phyloP scores from a whole-genome alignment of 2,329 filamentous ascomycete genomes.

The Fusarium anguioides region DNA sequence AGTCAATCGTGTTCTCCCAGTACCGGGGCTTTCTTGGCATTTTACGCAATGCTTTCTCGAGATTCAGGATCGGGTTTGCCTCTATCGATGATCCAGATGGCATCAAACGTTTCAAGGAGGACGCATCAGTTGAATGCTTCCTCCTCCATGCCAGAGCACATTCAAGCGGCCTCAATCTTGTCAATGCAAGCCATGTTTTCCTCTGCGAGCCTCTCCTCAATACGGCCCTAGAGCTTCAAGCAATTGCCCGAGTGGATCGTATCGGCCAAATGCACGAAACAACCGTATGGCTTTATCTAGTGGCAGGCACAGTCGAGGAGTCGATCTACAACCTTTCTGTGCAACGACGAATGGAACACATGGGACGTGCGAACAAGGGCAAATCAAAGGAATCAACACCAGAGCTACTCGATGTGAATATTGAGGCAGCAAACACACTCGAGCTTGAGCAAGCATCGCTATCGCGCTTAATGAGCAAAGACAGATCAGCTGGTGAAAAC shows the following conservation, averaged over 20 bases:
- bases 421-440: conserved; percentile 86
- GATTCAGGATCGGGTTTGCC: conserved; percentile 78
- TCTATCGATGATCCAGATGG: conserved; percentile 76
- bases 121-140: conserved; percentile 82
- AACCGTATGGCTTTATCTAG: conserved; percentile 94
- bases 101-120: conserved; percentile 79
- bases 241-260: conserved; percentile 92
- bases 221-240: conserved; percentile 92
- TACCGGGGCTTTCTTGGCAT: conserved; percentile 82
- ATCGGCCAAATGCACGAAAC: conserved; percentile 91
- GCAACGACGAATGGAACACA: conserved; percentile 79
- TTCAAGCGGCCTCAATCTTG: conserved; percentile 87
- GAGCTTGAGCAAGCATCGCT: conserved; percentile 82
- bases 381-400: conserved; percentile 56
- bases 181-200: conserved; percentile 94
- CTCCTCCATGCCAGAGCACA: conserved; percentile 90
- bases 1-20: conserved; percentile 95
- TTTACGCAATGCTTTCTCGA: conserved; percentile 74
- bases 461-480: conserved; percentile 75
- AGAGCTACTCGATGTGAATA: conserved; percentile 66
- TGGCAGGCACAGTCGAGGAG: conserved; percentile 92
- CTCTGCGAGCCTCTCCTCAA: conserved; percentile 95
- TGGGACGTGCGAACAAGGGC: conserved; percentile 59
- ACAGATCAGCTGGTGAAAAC: conserved; percentile 79
- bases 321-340: conserved; percentile 91